Percentiles rank a stretch among this genome's conserved stretches.
These are phyloP conservation scores for Vitis hybrid DNA, from an alignment of 177 flowering plant genomes.

Conservation along the genomic window DNA sequence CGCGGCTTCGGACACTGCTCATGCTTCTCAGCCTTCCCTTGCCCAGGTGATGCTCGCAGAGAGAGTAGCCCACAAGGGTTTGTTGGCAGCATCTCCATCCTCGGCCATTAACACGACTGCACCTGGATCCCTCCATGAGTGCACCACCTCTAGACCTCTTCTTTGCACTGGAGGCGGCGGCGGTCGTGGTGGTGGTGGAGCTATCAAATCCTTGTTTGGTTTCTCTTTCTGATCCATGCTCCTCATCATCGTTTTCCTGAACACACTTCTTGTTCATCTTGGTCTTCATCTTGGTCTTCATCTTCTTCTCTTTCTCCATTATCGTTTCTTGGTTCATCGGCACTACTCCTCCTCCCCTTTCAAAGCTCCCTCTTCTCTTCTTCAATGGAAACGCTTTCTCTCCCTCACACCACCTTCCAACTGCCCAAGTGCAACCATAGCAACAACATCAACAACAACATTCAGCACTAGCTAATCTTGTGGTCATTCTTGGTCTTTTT, in stretches of 20 bases:
- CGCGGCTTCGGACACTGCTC: constrained; percentile 37
- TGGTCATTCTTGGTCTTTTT: not conserved
- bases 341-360: not conserved
- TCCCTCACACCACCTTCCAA: constrained; percentile 43
- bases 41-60: constrained; percentile 89
- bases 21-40: constrained; percentile 73
- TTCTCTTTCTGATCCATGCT: constrained; percentile 1
- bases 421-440: not conserved
- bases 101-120: constrained; percentile 86
- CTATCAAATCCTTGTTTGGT: not conserved
- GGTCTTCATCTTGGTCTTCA: constrained; percentile 20
- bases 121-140: constrained; percentile 79
- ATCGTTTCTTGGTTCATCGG: not conserved
- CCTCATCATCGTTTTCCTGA: not conserved
- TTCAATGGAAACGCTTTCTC: constrained; percentile 44
- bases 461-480: not conserved
- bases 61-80: constrained; percentile 81
- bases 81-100: constrained; percentile 92
- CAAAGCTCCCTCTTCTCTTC: constrained; percentile 46
- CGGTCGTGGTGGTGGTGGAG: no score
- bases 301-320: constrained; percentile 21
- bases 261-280: constrained; percentile 19
- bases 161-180: constrained; percentile 3
- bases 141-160: constrained; percentile 38
- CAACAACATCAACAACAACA: not conserved